Conservation (phyloP, 345 rosid species). For the Salix dunnii region DNA sequence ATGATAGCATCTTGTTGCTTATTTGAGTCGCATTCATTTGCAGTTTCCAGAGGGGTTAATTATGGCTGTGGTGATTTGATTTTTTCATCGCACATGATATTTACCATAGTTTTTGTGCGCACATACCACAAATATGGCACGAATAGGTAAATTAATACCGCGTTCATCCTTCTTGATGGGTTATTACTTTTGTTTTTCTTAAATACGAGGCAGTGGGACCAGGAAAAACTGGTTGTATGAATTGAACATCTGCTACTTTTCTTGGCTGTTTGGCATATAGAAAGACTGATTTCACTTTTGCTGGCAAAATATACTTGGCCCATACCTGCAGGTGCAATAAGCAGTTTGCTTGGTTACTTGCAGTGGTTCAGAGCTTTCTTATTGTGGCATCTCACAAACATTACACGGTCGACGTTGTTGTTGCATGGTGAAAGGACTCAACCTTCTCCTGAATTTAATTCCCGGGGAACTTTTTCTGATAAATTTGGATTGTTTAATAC, state of each 20-base stretch:
- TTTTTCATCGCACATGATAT: constrained; percentile 97
- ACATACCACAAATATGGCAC: constrained; percentile 93
- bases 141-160: constrained; percentile 47
- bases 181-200: background rate
- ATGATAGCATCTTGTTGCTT: background rate
- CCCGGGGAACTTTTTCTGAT: background rate
- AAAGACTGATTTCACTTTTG: background rate
- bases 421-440: constrained; percentile 63
- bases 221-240: background rate
- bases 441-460: background rate
- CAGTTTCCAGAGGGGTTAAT: constrained; percentile 88
- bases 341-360: constrained; percentile 76
- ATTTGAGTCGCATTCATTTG: constrained; percentile 27
- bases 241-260: too few relatives aligned
- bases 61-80: constrained; percentile 98
- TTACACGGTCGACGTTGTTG: constrained; percentile 86
- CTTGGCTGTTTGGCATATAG: background rate
- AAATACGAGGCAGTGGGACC: background rate
- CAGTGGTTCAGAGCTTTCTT: constrained; percentile 73
- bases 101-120: constrained; percentile 82
- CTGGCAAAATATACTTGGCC: background rate
- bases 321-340: constrained; percentile 61
- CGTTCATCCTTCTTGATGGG: background rate
- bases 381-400: constrained; percentile 92
- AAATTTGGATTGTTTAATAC: background rate